Evolutionary conservation across 257 asterid species (phyloP).

Genomic region (Catharanthus roseus): DNA sequence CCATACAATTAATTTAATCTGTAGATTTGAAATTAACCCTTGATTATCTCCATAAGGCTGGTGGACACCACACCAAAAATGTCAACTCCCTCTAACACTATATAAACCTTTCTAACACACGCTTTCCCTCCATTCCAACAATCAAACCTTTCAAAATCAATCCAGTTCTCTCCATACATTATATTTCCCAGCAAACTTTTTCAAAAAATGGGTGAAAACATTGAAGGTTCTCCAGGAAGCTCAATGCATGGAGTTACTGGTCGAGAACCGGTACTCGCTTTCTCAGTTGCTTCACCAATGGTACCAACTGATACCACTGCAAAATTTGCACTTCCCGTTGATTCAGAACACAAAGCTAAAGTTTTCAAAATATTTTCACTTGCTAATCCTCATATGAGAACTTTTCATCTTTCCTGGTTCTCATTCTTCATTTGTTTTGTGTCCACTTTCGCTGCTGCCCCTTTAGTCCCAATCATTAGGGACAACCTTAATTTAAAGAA

Average conservation of each 20-base stretch:
- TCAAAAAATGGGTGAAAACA: conserved; percentile 17
- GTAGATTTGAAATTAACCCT: neutral
- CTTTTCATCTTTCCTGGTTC: conserved; percentile 59
- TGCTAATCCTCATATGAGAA: conserved; percentile 54
- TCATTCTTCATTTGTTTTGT: conserved; percentile 59
- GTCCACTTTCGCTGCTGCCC: conserved; percentile 60
- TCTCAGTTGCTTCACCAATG: conserved; percentile 42
- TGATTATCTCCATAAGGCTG: conserved; percentile 14
- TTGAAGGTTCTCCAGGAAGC: conserved; percentile 34
- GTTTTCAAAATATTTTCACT: conserved; percentile 43
- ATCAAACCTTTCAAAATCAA: neutral
- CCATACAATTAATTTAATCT: conserved; percentile 2
- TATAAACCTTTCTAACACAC: neutral
- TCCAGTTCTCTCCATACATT: neutral
- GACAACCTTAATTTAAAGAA: conserved; percentile 46
- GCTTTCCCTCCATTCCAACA: neutral
- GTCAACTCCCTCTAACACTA: conserved; percentile 16
- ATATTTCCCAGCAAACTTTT: neutral
- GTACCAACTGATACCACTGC: conserved; percentile 46
- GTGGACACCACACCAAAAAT: neutral
- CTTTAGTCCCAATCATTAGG: conserved; percentile 54
- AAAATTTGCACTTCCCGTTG: conserved; percentile 50
- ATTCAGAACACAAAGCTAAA: conserved; percentile 58
- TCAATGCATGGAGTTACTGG: conserved; percentile 79
- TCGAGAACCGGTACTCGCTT: conserved; percentile 41